Evolutionary conservation across 2,329 filamentous ascomycete genomes (phyloP).

Genomic region (Pseudocercospora fuligena): DNA sequence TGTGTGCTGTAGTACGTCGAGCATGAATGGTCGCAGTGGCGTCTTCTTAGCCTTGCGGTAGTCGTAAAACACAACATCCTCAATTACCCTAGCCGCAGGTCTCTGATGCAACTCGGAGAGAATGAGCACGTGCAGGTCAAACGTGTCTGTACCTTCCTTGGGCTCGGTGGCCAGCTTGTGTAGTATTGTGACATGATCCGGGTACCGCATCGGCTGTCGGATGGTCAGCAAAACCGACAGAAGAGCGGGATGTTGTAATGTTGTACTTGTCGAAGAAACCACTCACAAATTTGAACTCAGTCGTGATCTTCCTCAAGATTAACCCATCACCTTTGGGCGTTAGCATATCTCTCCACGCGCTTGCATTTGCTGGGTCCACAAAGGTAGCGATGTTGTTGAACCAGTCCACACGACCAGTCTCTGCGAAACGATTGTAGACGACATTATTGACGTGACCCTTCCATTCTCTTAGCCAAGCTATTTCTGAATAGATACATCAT

Average conservation of each 20-base stretch:
- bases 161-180: conserved; percentile 71
- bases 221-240: conserved; percentile 41
- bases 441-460: conserved; percentile 83
- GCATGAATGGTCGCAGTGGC: conserved; percentile 63
- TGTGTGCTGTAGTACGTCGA: conserved; percentile 62
- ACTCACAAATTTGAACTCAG: conserved; percentile 83
- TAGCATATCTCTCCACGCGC: conserved; percentile 72
- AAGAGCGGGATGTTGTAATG: neutral
- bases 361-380: conserved; percentile 64
- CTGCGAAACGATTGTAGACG: conserved; percentile 80
- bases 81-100: conserved; percentile 72
- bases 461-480: conserved; percentile 27
- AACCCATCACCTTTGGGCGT: conserved; percentile 70
- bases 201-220: conserved; percentile 76
- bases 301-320: conserved; percentile 78
- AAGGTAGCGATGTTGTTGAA: conserved; percentile 69
- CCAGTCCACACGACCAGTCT: conserved; percentile 81
- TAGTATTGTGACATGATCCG: conserved; percentile 80
- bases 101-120: conserved; percentile 76
- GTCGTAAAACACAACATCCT: conserved; percentile 82
- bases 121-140: conserved; percentile 67
- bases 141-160: conserved; percentile 54
- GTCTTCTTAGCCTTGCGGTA: conserved; percentile 65
- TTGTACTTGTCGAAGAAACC: neutral
- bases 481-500: conserved; percentile 13